Percentiles rank a stretch among this genome's conserved stretches.
Evolutionary conservation across 306 rosid species (phyloP).

Genomic region (Sicyos baderoa): DNA sequence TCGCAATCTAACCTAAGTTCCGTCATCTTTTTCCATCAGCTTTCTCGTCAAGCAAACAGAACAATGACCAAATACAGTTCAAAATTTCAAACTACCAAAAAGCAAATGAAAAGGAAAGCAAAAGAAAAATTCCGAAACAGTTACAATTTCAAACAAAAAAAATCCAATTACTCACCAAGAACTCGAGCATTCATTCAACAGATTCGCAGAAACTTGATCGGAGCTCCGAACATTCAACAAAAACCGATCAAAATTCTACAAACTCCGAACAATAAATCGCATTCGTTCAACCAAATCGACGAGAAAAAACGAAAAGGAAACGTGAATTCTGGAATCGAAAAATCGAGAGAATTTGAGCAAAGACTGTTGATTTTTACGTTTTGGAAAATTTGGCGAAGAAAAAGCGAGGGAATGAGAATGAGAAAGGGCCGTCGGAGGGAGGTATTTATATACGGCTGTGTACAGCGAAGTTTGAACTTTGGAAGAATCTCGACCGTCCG

Average conservation of each 20-base stretch:
- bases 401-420: slow-evolving; percentile 18
- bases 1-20: slow-evolving; percentile 5
- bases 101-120: not conserved
- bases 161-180: slow-evolving; percentile 14
- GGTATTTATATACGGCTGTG: slow-evolving; percentile 14
- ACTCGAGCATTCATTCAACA: not conserved
- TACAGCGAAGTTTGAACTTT: not conserved
- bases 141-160: not conserved
- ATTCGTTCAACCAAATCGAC: not conserved
- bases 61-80: not conserved
- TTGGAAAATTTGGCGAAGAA: not conserved
- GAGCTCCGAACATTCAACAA: not conserved
- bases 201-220: not conserved
- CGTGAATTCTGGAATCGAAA: not conserved
- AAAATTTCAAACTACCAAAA: not conserved
- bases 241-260: not conserved
- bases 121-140: not conserved
- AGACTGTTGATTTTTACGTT: slow-evolving; percentile 10
- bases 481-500: slow-evolving; percentile 1
- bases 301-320: not conserved
- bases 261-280: slow-evolving; percentile 2
- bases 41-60: slow-evolving; percentile 14
- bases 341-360: slow-evolving; percentile 9
- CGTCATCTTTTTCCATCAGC: slow-evolving; percentile 7
- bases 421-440: not conserved